phyloP scores from a whole-genome alignment of 208 protist genomes.

The Trypanosomatidae sp. region DNA sequence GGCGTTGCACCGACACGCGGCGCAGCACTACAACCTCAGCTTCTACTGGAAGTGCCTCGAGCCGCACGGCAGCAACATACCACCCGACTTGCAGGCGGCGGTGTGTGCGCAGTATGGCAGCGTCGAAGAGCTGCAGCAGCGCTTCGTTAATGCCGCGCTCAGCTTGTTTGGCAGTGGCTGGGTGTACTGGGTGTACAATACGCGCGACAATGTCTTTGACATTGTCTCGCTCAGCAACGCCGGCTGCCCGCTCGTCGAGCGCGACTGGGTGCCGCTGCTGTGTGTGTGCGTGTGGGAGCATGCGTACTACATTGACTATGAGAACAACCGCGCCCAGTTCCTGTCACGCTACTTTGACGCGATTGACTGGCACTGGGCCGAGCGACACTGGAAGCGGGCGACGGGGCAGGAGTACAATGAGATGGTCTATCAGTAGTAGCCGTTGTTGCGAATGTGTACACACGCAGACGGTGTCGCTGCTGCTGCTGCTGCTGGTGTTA shows the following conservation, averaged over 20 bases:
- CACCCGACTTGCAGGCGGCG: slow-evolving; percentile 56
- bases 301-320: slow-evolving; percentile 93
- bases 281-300: slow-evolving; percentile 92
- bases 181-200: slow-evolving; percentile 85
- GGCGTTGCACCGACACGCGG: slow-evolving; percentile 84
- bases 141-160: slow-evolving; percentile 54
- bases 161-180: slow-evolving; percentile 86
- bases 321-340: slow-evolving; percentile 82
- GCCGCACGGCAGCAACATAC: slow-evolving; percentile 83
- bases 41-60: slow-evolving; percentile 90
- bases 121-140: slow-evolving; percentile 68
- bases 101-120: slow-evolving; percentile 73
- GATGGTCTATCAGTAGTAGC: slow-evolving; percentile 67
- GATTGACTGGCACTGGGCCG: slow-evolving; percentile 92
- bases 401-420: slow-evolving; percentile 81
- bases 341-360: slow-evolving; percentile 85
- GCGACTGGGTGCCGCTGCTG: slow-evolving; percentile 51
- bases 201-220: slow-evolving; percentile 38
- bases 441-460: background rate
- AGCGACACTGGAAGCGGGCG: slow-evolving; percentile 84
- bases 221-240: slow-evolving; percentile 74
- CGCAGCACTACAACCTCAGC: slow-evolving; percentile 88
- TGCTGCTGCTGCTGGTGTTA: background rate
- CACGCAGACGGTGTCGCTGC: background rate
- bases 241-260: slow-evolving; percentile 58